A percentile compares a stretch with the other conserved stretches of the same genome.
Conservation (phyloP, 805 yeast genomes). For the Cyberlindnera mississippiensis region DNA sequence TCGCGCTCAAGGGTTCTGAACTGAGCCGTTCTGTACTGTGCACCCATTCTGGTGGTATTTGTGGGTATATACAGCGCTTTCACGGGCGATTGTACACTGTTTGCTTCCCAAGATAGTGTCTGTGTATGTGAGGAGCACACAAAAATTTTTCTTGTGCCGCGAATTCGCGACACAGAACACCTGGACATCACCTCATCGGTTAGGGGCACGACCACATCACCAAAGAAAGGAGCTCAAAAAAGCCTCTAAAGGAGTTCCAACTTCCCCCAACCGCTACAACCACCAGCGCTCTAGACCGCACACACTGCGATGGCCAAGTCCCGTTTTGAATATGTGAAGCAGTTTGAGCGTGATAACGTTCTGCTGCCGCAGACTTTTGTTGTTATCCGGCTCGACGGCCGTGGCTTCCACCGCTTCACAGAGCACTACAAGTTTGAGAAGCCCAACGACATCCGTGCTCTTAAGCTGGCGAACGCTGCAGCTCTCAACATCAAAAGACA, state of each 20-base stretch:
- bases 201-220: conserved; percentile 7
- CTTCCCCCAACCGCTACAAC: too few species aligned
- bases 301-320: conserved; percentile 91
- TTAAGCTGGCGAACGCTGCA: conserved; percentile 75
- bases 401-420: conserved; percentile 88
- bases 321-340: conserved; percentile 79
- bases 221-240: too few species aligned
- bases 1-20: conserved; percentile 83
- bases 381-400: conserved; percentile 85
- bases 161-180: too few species aligned
- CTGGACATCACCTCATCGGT: conserved; percentile 9
- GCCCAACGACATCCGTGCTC: conserved; percentile 82
- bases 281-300: too few species aligned
- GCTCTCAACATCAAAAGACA: conserved; percentile 62
- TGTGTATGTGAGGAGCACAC: not conserved
- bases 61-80: too few species aligned
- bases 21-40: conserved; percentile 36
- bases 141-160: not conserved
- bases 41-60: conserved; percentile 20
- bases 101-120: not conserved
- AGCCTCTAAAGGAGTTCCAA: too few species aligned
- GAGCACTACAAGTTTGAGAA: conserved; percentile 69
- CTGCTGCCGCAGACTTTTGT: conserved; percentile 79
- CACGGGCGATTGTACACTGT: too few species aligned
- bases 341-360: conserved; percentile 69